phyloP scores from a whole-genome alignment of 1,284 basidiomycete genomes.

The Cryptococcus wingfieldii region DNA sequence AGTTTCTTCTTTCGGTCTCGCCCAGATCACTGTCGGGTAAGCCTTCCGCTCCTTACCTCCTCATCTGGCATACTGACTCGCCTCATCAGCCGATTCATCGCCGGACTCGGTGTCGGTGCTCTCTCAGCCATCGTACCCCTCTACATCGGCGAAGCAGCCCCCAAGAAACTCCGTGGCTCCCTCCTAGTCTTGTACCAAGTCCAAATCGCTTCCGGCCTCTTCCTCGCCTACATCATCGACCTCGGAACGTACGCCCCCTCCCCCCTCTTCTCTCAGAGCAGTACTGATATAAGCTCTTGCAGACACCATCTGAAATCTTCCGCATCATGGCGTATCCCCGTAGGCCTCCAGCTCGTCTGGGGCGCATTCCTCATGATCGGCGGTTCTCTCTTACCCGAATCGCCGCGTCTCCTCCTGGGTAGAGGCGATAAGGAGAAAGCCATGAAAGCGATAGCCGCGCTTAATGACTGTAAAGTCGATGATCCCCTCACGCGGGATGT shows the following conservation, averaged over 20 bases:
- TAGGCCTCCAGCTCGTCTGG: slow-evolving; percentile 40
- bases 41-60: neutral
- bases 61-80: neutral
- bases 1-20: slow-evolving; percentile 63
- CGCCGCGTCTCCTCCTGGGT: slow-evolving; percentile 47
- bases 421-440: slow-evolving; percentile 53
- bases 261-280: neutral
- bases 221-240: slow-evolving; percentile 68
- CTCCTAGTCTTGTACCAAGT: slow-evolving; percentile 71
- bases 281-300: neutral
- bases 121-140: slow-evolving; percentile 72
- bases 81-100: slow-evolving; percentile 28
- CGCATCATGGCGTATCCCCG: slow-evolving; percentile 61
- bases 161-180: slow-evolving; percentile 67
- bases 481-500: slow-evolving; percentile 61
- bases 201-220: slow-evolving; percentile 62
- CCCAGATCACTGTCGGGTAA: slow-evolving; percentile 60
- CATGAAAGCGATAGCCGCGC: slow-evolving; percentile 58
- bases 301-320: slow-evolving; percentile 56
- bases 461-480: slow-evolving; percentile 62
- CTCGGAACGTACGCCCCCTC: slow-evolving; percentile 53
- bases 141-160: slow-evolving; percentile 74
- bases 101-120: slow-evolving; percentile 63
- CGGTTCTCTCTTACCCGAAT: slow-evolving; percentile 71
- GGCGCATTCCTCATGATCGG: slow-evolving; percentile 51